Conservation (phyloP, 1,139 yeast genomes). For the Meyerozyma elateridarum region DNA sequence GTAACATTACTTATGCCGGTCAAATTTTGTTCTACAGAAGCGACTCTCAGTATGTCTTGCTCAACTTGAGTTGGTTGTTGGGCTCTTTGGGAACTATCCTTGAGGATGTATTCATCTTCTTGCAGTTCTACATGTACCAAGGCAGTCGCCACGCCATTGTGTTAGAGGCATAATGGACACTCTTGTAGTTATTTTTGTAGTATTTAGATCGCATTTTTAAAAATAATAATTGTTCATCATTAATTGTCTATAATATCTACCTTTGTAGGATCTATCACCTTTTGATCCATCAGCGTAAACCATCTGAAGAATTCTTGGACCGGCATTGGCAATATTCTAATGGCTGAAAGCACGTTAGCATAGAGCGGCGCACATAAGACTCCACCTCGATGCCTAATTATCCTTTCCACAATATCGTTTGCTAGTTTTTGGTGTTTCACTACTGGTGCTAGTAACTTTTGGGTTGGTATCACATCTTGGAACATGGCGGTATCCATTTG, state of each 20-base stretch:
- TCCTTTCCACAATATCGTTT: constrained; percentile 29
- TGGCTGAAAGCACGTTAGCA: constrained; percentile 50
- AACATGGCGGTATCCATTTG: constrained; percentile 65
- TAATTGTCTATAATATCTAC: not conserved
- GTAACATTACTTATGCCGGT: constrained; percentile 72
- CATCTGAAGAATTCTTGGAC: constrained; percentile 44
- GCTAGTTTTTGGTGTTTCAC: constrained; percentile 44
- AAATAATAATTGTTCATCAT: not conserved
- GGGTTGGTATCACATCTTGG: constrained; percentile 54
- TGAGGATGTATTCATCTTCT: constrained; percentile 59
- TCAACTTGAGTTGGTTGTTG: constrained; percentile 69
- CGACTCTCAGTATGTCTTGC: constrained; percentile 53
- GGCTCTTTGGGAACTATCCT: constrained; percentile 72
- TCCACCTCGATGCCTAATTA: constrained; percentile 49
- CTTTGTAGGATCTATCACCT: constrained; percentile 11
- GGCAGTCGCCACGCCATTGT: constrained; percentile 16
- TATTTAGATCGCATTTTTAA: too few relatives aligned
- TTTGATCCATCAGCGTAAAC: constrained; percentile 51
- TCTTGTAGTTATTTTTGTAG: too few relatives aligned
- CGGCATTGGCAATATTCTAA: constrained; percentile 49
- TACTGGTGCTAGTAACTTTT: constrained; percentile 60
- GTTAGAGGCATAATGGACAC: not conserved
- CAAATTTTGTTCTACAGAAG: constrained; percentile 65
- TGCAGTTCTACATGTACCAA: constrained; percentile 60
- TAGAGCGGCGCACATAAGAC: constrained; percentile 54